Evolutionary conservation across 768 basidiomycete genomes (phyloP).

Genomic region (Amanita muscaria): DNA sequence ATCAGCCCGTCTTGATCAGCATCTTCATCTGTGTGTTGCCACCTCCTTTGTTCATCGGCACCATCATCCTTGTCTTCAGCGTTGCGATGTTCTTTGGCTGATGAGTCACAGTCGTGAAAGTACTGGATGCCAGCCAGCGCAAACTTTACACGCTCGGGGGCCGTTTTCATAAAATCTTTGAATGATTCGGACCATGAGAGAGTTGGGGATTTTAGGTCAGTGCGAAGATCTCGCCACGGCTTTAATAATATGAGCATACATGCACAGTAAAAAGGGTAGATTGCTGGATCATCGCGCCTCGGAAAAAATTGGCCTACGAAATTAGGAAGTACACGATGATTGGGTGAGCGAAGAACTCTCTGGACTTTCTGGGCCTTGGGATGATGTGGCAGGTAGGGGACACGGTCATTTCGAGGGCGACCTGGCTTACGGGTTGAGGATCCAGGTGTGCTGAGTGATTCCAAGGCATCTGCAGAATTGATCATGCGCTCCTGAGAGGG

Average conservation of each 20-base stretch:
- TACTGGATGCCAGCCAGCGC: constrained; percentile 8
- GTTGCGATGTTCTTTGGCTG: too few relatives aligned
- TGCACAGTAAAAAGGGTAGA: constrained; percentile 24
- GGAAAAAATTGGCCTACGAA: constrained; percentile 31
- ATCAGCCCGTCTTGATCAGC: too few relatives aligned
- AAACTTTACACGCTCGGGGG: background rate
- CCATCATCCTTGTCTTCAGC: too few relatives aligned
- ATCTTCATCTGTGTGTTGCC: too few relatives aligned
- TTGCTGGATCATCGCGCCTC: constrained; percentile 15
- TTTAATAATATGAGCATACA: constrained; percentile 27
- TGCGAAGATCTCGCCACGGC: constrained; percentile 25
- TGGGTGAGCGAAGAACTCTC: constrained; percentile 10
- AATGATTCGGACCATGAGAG: constrained; percentile 15
- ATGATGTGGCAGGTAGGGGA: constrained; percentile 8
- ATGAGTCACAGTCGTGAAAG: constrained; percentile 8
- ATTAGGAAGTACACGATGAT: constrained; percentile 26
- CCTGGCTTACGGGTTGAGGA: too few relatives aligned
- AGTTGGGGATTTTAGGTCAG: constrained; percentile 16
- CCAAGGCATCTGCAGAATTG: background rate
- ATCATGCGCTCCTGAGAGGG: background rate
- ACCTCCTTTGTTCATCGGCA: too few relatives aligned
- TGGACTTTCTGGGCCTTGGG: background rate
- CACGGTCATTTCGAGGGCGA: constrained; percentile 9
- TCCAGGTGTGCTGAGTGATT: too few relatives aligned
- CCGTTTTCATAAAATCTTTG: too few relatives aligned